Percentiles rank a stretch among this genome's conserved stretches.
Evolutionary conservation across 1,284 basidiomycete genomes (phyloP).

Genomic region (Mycena sp.): DNA sequence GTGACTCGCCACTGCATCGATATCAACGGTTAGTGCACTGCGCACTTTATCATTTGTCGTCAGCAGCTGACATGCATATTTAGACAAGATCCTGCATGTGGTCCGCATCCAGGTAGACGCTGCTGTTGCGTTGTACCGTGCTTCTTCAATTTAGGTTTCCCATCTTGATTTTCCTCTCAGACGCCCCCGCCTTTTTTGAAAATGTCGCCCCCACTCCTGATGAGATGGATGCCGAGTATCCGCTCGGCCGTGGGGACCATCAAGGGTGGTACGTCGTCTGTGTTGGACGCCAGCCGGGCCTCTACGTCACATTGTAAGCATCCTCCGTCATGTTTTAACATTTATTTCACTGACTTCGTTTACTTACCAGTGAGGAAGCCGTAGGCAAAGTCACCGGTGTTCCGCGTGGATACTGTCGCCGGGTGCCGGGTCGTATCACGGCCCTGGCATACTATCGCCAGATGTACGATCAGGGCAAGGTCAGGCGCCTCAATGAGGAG

Average conservation of each 20-base stretch:
- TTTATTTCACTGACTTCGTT: background rate
- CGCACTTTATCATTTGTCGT: too few relatives aligned
- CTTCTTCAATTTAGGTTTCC: too few relatives aligned
- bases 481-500: too few relatives aligned
- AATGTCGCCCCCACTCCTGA: conserved; percentile 1
- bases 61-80: background rate
- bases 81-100: background rate
- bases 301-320: conserved; percentile 5
- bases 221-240: background rate
- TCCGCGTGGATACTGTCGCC: background rate
- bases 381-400: background rate
- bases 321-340: background rate
- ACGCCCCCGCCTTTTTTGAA: background rate
- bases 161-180: background rate
- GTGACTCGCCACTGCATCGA: conserved; percentile 12
- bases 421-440: background rate
- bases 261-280: conserved; percentile 13
- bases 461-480: background rate
- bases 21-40: background rate
- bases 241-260: background rate
- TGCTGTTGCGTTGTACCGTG: too few relatives aligned
- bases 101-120: conserved; percentile 6
- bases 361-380: background rate
- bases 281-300: conserved; percentile 26
- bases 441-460: background rate